Conservation (phyloP, 495 filamentous ascomycete species). For the Lophium mytilinum region DNA sequence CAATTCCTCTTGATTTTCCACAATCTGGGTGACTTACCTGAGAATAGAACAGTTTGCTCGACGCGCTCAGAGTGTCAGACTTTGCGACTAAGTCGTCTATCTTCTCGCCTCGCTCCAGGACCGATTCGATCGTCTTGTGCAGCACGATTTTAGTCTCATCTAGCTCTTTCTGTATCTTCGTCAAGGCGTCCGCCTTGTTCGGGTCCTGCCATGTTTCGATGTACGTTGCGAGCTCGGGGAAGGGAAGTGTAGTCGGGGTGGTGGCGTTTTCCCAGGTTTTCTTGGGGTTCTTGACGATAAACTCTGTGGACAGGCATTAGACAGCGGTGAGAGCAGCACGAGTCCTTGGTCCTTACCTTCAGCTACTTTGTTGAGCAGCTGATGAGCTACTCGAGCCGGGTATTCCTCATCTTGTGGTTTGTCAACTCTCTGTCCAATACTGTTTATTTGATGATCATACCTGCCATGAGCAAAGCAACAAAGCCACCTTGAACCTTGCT, state of each 20-base stretch:
- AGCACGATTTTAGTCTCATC: slow-evolving; percentile 97
- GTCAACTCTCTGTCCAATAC: too few species aligned
- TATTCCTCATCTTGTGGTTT: slow-evolving; percentile 44
- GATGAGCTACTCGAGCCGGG: slow-evolving; percentile 83
- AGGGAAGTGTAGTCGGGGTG: slow-evolving; percentile 44
- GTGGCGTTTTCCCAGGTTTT: slow-evolving; percentile 53
- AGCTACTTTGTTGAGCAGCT: slow-evolving; percentile 81
- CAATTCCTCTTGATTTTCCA: neutral
- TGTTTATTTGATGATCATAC: too few species aligned
- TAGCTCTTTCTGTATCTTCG: slow-evolving; percentile 93
- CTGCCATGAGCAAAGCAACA: too few species aligned
- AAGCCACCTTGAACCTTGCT: too few species aligned
- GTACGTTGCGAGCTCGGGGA: slow-evolving; percentile 73
- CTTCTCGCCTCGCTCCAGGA: slow-evolving; percentile 83
- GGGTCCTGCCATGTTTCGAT: slow-evolving; percentile 87
- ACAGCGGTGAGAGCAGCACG: too few species aligned
- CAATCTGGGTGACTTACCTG: slow-evolving; percentile 39
- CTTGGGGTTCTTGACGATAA: slow-evolving; percentile 70
- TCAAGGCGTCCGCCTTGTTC: slow-evolving; percentile 76
- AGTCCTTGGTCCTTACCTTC: slow-evolving; percentile 37
- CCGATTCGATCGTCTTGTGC: slow-evolving; percentile 90
- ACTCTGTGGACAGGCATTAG: slow-evolving; percentile 44
- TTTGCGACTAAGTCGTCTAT: slow-evolving; percentile 83
- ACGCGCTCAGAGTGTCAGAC: slow-evolving; percentile 74
- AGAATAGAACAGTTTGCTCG: slow-evolving; percentile 96